Percentiles rank a stretch among this genome's conserved stretches.
phyloP scores from a whole-genome alignment of 2,329 filamentous ascomycete genomes.

The Aurifilum marmelostoma region DNA sequence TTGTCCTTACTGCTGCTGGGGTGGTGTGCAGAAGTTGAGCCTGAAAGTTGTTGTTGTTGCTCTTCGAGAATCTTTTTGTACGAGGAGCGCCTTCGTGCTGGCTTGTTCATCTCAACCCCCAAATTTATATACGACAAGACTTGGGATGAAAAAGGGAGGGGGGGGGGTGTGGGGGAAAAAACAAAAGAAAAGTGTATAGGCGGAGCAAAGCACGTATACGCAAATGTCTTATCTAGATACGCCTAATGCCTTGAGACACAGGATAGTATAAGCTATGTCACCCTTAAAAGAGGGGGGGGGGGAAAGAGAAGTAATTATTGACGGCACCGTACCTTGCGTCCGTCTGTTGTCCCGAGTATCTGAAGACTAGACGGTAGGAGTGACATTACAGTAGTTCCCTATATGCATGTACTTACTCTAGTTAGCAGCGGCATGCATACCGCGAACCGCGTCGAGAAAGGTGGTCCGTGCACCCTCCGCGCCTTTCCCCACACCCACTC shows the following conservation, averaged over 20 bases:
- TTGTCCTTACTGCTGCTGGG: slow-evolving; percentile 13
- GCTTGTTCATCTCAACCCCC: slow-evolving; percentile 26
- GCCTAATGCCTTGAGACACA: not conserved
- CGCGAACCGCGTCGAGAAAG: slow-evolving; percentile 1
- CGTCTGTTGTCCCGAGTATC: not conserved
- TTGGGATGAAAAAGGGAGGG: not conserved
- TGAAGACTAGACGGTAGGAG: not conserved
- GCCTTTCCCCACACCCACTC: not conserved
- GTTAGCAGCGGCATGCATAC: not conserved
- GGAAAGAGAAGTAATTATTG: not conserved
- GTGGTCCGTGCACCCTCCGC: not conserved
- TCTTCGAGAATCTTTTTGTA: slow-evolving; percentile 21
- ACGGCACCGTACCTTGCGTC: not conserved
- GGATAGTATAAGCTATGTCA: not conserved
- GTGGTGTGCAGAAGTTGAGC: slow-evolving; percentile 3
- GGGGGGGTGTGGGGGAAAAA: no score
- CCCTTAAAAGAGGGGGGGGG: not conserved
- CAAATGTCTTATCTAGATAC: not conserved
- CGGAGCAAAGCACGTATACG: not conserved
- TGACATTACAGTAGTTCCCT: not conserved
- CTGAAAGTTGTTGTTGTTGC: not conserved
- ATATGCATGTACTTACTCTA: not conserved
- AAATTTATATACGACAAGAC: not conserved
- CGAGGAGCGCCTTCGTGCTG: slow-evolving; percentile 29
- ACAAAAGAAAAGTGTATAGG: not conserved